Conservation (phyloP, 31 red algal genomes). For the Pterothamnion heteromorphum region DNA sequence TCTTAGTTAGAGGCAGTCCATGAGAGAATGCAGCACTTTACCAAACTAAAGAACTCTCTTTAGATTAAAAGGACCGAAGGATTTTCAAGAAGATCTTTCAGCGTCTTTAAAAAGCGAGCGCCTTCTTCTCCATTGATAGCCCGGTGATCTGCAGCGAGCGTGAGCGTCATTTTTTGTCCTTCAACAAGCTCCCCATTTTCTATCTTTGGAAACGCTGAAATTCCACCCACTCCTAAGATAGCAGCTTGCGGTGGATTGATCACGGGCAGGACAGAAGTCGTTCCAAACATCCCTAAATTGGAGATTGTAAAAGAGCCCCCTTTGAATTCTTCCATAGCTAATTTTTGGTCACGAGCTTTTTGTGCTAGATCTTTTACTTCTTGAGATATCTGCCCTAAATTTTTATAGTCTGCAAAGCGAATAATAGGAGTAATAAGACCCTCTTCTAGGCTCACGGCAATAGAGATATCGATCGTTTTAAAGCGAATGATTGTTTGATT, state of each 20-base stretch:
- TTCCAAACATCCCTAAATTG: constrained; percentile 92
- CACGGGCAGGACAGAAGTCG: constrained; percentile 83
- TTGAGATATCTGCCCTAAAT: constrained; percentile 62
- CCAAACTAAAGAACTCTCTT: no score
- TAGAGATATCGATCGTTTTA: constrained; percentile 64
- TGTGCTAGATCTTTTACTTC: constrained; percentile 74
- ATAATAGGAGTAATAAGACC: constrained; percentile 86
- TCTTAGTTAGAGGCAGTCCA: no score
- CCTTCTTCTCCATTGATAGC: constrained; percentile 2
- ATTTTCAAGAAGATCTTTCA: constrained; percentile 21
- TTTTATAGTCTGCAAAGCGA: constrained; percentile 72
- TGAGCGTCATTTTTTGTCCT: constrained; percentile 10
- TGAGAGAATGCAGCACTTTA: no score
- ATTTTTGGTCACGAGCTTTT: constrained; percentile 71
- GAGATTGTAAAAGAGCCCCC: constrained; percentile 86
- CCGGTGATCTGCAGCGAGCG: background rate
- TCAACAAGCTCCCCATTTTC: constrained; percentile 12
- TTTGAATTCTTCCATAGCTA: constrained; percentile 76
- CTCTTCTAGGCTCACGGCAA: constrained; percentile 78
- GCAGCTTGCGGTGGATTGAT: constrained; percentile 94
- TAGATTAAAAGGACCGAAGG: background rate
- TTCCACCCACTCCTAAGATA: constrained; percentile 85
- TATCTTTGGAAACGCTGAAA: background rate
- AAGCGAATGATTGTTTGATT: constrained; percentile 61
- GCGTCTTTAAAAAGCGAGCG: constrained; percentile 17